Evolutionary conservation across 2,329 filamentous ascomycete genomes (phyloP), one percentile per base, ranked within the genome.

Genomic region (Aspergillus phoenicis): DNA sequence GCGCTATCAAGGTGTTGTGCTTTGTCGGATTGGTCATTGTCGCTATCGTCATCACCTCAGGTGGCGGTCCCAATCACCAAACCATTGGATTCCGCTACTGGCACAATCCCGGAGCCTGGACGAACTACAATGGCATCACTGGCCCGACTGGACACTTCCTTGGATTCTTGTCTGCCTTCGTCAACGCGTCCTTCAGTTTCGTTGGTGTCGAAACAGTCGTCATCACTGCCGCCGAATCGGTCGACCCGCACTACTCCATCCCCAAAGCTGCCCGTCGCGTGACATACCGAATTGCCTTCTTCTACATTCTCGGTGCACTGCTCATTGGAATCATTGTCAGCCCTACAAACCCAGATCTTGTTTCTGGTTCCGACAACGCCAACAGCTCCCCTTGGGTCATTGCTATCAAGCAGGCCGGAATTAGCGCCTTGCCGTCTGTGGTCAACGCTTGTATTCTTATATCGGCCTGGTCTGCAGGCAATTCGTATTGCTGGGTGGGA

Each of bases 401-500:
- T 63, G 74, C 74, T 8, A 74, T 75, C 53, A 64, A 65, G 33
- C 64, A 72, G 24, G 73, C 72, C 4, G 74, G 74, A 3, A 77
- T 77, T 60, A 64, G 52, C 11, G 73, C 62, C 5, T 58, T 78
- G 11, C 75, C 75, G 0, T 73, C 69, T 2, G 68, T 75, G 24
- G 71, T 76, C 20, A 76, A 76, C 48, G 72, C 71, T 8, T 72
- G 70, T 47, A 73, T 79, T 55, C 69, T 79, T 22, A 62, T 77
- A 3, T 70, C 74, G 13, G 76, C 76, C 15, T 79, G 76, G 75
- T 77, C 75, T 2, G 76, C 77, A 0, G 77, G 76, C 17, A 78
- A 78, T 63, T 78, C 77, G 1, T 78, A 78, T 67, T 78, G 75
- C 68, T 79, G 76, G 43, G 79, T 84, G 1, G 86, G 85, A 28